Evolutionary conservation across 345 rosid genomes (phyloP).

Genomic region (Durio zibethinus): DNA sequence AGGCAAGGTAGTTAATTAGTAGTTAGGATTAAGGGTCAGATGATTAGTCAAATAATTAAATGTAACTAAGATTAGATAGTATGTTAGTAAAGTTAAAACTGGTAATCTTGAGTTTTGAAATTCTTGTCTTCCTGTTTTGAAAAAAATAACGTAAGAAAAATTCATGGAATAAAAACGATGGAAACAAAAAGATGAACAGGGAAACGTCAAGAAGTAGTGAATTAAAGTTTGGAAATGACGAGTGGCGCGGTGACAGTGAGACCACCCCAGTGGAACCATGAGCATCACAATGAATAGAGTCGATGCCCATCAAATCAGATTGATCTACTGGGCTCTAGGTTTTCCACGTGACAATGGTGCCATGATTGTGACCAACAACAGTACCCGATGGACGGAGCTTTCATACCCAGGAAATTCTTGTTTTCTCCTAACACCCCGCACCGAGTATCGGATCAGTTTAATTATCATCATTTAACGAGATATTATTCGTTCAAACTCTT

Average conservation of each 20-base stretch:
- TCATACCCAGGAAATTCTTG: not conserved
- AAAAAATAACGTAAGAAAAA: not conserved
- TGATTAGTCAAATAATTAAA: not conserved
- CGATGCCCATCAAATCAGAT: not conserved
- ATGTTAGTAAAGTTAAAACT: not conserved
- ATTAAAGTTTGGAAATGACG: not conserved
- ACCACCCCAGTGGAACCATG: not conserved
- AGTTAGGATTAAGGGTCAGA: not conserved
- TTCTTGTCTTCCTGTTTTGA: not conserved
- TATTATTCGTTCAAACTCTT: too few relatives aligned
- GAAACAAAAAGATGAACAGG: not conserved
- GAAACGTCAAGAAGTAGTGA: not conserved
- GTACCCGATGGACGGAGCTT: not conserved
- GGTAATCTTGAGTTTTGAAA: not conserved
- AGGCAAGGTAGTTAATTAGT: not conserved
- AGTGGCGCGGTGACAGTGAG: not conserved
- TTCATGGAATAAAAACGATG: not conserved
- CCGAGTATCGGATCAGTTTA: too few relatives aligned
- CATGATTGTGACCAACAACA: not conserved
- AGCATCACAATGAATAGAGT: not conserved
- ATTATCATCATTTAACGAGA: too few relatives aligned
- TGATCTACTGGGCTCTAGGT: not conserved
- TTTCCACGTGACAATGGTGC: conserved; percentile 5
- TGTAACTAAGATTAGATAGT: not conserved
- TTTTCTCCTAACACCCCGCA: not conserved